These are phyloP conservation scores for Pseudocercospora cruenta DNA, from an alignment of 2,329 filamentous ascomycete genomes.

Conservation along the genomic window DNA sequence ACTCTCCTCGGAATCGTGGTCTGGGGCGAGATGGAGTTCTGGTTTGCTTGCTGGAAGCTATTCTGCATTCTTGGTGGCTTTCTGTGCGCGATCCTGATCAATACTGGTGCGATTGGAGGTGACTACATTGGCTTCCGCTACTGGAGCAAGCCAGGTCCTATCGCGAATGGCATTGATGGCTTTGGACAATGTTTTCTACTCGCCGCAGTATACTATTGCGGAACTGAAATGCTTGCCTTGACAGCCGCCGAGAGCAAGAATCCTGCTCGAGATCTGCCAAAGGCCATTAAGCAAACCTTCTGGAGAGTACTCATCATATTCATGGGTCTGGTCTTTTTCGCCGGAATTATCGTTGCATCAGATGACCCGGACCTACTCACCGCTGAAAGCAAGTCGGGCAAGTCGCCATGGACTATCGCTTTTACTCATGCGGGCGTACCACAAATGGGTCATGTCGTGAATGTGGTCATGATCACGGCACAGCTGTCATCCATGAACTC, in stretches of 20 bases:
- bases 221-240: slow-evolving; percentile 20
- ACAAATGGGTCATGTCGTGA: slow-evolving; percentile 22
- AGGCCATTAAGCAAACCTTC: slow-evolving; percentile 20
- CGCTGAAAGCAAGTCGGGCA: slow-evolving; percentile 17
- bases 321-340: slow-evolving; percentile 23
- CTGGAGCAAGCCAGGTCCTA: slow-evolving; percentile 16
- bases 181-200: slow-evolving; percentile 21
- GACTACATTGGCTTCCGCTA: slow-evolving; percentile 23
- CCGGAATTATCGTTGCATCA: slow-evolving; percentile 18
- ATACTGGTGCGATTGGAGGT: slow-evolving; percentile 21
- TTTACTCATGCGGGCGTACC: slow-evolving; percentile 18
- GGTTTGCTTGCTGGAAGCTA: slow-evolving; percentile 20
- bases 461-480: slow-evolving; percentile 14
- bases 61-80: slow-evolving; percentile 13
- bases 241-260: slow-evolving; percentile 18
- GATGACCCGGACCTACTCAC: slow-evolving; percentile 19
- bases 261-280: slow-evolving; percentile 14
- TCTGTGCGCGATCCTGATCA: slow-evolving; percentile 7
- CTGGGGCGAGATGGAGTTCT: slow-evolving; percentile 24
- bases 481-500: slow-evolving; percentile 17
- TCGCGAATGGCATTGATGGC: slow-evolving; percentile 21
- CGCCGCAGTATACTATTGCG: slow-evolving; percentile 21
- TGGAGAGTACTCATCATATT: slow-evolving; percentile 18
- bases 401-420: slow-evolving; percentile 21
- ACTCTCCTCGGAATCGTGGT: slow-evolving; percentile 20